Evolutionary conservation across 1,284 basidiomycete species (phyloP).

Genomic region (Termitomyces sp.): DNA sequence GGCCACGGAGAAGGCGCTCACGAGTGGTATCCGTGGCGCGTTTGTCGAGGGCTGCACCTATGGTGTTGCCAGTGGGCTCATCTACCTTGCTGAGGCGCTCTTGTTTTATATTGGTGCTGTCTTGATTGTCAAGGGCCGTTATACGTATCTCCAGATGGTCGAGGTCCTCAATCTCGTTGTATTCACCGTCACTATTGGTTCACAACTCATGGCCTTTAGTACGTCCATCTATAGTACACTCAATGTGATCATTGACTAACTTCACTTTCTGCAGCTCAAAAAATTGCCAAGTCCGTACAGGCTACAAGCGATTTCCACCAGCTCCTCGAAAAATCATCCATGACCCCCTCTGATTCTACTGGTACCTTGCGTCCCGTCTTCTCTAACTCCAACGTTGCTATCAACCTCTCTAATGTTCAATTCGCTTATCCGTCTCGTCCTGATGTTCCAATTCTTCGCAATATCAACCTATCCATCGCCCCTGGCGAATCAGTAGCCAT

Average conservation of each 20-base stretch:
- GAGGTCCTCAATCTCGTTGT: conserved; percentile 89
- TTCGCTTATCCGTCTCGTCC: conserved; percentile 85
- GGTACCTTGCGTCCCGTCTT: conserved; percentile 62
- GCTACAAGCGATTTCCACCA: conserved; percentile 77
- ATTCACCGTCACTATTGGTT: conserved; percentile 89
- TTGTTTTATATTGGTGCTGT: conserved; percentile 88
- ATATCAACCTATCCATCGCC: conserved; percentile 74
- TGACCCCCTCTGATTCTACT: conserved; percentile 61
- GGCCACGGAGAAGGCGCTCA: conserved; percentile 57
- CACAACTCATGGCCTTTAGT: conserved; percentile 87
- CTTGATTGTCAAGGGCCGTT: conserved; percentile 76
- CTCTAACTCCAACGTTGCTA: conserved; percentile 38
- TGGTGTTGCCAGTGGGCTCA: conserved; percentile 76
- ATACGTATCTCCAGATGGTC: conserved; percentile 85
- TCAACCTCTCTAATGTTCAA: conserved; percentile 66
- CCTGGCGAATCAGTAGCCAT: conserved; percentile 88
- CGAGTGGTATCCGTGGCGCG: conserved; percentile 70
- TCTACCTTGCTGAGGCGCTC: conserved; percentile 85
- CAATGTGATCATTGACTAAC: background rate
- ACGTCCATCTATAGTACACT: conserved; percentile 29
- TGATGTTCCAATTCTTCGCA: conserved; percentile 63
- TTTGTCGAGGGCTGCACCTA: conserved; percentile 82
- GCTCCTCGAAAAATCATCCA: conserved; percentile 55
- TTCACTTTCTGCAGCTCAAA: conserved; percentile 51
- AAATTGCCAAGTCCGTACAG: conserved; percentile 74